These are phyloP conservation scores for Glarea lozoyensis DNA, from an alignment of 495 filamentous ascomycete species.

Conservation along the genomic window DNA sequence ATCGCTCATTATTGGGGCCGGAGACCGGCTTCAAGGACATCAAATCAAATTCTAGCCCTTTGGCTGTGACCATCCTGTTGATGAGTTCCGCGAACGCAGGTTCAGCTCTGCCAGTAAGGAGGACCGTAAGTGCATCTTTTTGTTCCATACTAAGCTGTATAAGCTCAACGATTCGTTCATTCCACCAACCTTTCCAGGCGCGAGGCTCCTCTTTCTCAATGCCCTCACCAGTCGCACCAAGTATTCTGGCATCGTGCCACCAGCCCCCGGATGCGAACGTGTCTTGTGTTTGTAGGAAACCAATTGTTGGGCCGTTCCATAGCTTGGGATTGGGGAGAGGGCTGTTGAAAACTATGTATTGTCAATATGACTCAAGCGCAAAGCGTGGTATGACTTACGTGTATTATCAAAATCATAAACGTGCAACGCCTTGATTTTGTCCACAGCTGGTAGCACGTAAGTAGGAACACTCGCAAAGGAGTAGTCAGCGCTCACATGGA, in stretches of 20 bases:
- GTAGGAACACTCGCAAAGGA: slow-evolving; percentile 4
- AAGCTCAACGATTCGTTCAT: slow-evolving; percentile 80
- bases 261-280: slow-evolving; percentile 81
- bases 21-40: slow-evolving; percentile 80
- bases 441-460: slow-evolving; percentile 36
- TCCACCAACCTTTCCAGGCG: slow-evolving; percentile 96
- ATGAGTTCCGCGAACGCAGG: slow-evolving; percentile 67
- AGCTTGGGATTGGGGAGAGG: slow-evolving; percentile 83
- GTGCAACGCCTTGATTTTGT: slow-evolving; percentile 71
- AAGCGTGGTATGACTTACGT: slow-evolving; percentile 56
- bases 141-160: slow-evolving; percentile 78
- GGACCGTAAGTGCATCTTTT: slow-evolving; percentile 74
- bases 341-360: slow-evolving; percentile 78
- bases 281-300: slow-evolving; percentile 63
- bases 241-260: slow-evolving; percentile 90
- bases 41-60: slow-evolving; percentile 77
- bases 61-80: slow-evolving; percentile 72
- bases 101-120: slow-evolving; percentile 85
- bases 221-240: slow-evolving; percentile 80
- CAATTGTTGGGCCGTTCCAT: slow-evolving; percentile 72
- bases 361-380: too few relatives aligned
- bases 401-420: slow-evolving; percentile 99
- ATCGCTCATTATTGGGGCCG: slow-evolving; percentile 67
- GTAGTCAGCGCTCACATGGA: slow-evolving; percentile 31
- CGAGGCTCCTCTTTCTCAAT: slow-evolving; percentile 71